Percentiles rank a stretch among this genome's conserved stretches.
phyloP scores from a whole-genome alignment of 225 moss, liverwort and hornwort species.

The Marchantia paleacea region DNA sequence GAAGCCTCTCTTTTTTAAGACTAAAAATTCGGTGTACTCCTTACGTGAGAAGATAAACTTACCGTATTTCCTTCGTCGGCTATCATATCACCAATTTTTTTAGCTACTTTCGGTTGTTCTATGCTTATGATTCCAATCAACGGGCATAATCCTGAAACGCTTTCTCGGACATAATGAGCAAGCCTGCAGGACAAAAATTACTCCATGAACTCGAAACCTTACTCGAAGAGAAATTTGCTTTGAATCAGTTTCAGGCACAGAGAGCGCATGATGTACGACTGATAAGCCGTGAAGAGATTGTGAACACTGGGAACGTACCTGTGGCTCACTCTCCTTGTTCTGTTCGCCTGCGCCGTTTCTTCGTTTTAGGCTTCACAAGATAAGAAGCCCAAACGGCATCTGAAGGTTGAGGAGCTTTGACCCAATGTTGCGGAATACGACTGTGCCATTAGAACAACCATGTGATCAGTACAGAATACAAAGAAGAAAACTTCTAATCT shows the following conservation, averaged over 20 bases:
- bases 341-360: constrained; percentile 14
- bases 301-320: background rate
- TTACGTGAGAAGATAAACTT: background rate
- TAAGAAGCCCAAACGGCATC: constrained; percentile 88
- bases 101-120: background rate
- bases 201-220: background rate
- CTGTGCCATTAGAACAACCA: constrained; percentile 33
- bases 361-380: constrained; percentile 43
- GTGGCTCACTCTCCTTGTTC: background rate
- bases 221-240: background rate
- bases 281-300: background rate
- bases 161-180: background rate
- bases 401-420: constrained; percentile 76
- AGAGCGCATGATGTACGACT: background rate
- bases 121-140: background rate
- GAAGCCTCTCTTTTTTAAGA: background rate
- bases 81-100: background rate
- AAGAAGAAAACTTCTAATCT: no score
- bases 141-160: background rate
- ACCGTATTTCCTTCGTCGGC: background rate
- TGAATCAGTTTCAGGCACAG: background rate
- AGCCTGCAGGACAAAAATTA: background rate
- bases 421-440: constrained; percentile 89
- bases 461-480: background rate
- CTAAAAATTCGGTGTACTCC: background rate